Evolutionary conservation across 2,329 filamentous ascomycete species (phyloP).

Genomic region (Drechmeria coniospora): DNA sequence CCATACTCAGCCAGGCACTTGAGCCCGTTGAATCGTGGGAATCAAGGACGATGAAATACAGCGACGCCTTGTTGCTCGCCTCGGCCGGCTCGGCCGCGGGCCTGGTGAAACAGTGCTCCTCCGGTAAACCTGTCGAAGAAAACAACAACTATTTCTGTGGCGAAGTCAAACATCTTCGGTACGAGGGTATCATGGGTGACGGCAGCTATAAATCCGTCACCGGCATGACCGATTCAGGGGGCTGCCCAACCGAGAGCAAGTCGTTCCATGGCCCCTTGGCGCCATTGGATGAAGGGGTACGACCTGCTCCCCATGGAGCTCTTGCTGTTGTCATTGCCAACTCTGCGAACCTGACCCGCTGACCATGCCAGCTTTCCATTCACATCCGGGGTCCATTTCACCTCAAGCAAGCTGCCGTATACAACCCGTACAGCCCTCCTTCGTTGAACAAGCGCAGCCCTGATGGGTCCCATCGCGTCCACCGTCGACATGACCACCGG

Average conservation of each 20-base stretch:
- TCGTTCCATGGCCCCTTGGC: conserved; percentile 45
- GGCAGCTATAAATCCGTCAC: conserved; percentile 52
- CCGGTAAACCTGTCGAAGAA: conserved; percentile 18
- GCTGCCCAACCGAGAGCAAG: conserved; percentile 33
- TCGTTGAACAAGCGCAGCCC: conserved; percentile 14
- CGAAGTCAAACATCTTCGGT: conserved; percentile 50
- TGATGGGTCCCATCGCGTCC: conserved; percentile 9
- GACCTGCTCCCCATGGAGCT: conserved; percentile 12
- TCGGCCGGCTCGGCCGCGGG: conserved; percentile 15
- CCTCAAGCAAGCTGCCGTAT: conserved; percentile 54
- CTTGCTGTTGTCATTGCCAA: neutral
- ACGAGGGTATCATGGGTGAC: conserved; percentile 41
- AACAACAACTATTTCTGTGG: conserved; percentile 52
- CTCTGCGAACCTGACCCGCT: conserved; percentile 1
- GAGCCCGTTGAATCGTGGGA: no score
- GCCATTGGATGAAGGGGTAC: conserved; percentile 56
- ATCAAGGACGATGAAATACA: conserved; percentile 15
- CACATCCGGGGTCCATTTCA: conserved; percentile 57
- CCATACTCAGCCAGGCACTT: no score
- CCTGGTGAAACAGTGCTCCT: conserved; percentile 19
- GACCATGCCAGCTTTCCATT: conserved; percentile 42
- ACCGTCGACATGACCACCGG: conserved; percentile 27
- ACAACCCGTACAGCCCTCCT: conserved; percentile 43
- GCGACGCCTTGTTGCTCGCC: conserved; percentile 10
- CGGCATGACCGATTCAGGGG: conserved; percentile 39